Evolutionary conservation across 2,329 filamentous ascomycete genomes (phyloP).

Genomic region (Epichloe elymi): DNA sequence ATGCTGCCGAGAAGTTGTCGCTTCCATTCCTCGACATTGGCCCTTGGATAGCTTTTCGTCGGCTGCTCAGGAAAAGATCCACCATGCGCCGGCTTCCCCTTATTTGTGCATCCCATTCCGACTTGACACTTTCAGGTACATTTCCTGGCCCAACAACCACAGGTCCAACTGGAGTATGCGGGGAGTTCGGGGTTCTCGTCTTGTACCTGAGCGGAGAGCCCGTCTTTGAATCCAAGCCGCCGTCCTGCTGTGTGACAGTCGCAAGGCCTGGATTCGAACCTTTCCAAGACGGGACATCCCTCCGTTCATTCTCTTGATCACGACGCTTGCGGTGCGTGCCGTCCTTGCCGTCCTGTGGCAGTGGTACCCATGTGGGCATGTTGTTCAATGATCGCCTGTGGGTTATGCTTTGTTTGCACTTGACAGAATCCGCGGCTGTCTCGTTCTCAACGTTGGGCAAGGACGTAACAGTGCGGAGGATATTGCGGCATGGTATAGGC

Average conservation of each 20-base stretch:
- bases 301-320: conserved; percentile 9
- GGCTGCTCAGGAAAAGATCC: conserved; percentile 38
- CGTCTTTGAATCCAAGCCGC: conserved; percentile 10
- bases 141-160: background rate
- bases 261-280: conserved; percentile 18
- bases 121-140: background rate
- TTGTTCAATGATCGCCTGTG: conserved; percentile 16
- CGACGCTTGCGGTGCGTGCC: conserved; percentile 11
- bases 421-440: background rate
- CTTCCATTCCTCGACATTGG: conserved; percentile 13
- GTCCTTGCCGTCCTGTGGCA: conserved; percentile 10
- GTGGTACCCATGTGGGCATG: conserved; percentile 7
- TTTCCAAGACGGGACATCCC: conserved; percentile 11
- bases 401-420: conserved; percentile 4
- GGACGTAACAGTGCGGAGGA: background rate
- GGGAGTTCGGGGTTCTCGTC: background rate
- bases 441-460: background rate
- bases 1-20: conserved; percentile 18
- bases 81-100: conserved; percentile 39
- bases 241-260: conserved; percentile 10
- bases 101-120: conserved; percentile 19
- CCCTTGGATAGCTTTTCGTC: conserved; percentile 28
- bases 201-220: conserved; percentile 9
- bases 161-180: background rate
- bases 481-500: conserved; percentile 1